Evolutionary conservation across 768 basidiomycete species (phyloP), one percentile per base, ranked within the genome.

Genomic region (Clitopilus passeckerianus): DNA sequence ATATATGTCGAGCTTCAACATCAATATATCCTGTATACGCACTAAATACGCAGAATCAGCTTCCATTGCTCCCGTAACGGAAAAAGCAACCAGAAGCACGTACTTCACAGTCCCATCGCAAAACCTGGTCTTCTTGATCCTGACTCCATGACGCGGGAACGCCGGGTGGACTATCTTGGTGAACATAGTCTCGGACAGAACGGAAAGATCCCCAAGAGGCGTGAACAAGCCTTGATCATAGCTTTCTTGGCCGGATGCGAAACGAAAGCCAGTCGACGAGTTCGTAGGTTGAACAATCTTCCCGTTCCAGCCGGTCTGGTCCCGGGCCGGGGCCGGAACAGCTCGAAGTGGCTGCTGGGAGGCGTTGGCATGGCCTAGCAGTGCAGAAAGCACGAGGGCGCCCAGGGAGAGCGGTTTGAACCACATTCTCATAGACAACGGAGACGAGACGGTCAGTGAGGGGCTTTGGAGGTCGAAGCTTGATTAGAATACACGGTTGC

Each of bases 21-120:
- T 88, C 86, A 57, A 88, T 85, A 63, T 88, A 88, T 10, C 87
- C 87, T 0, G 86, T 86, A 66, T 84, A 88, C 9, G 53, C 22
- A 22, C 53, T 0, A 79, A n/a, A 84, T 86, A 33, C 27, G 35
- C 24, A 23, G 0, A 37, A n/a, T 5, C 6, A 43, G 37, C 9
- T 50, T 22, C 10, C 6, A 14, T 5, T 30, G n/a, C 4, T 7
- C 27, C 27, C 27, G 27, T 7, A 30, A 30, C 27, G 7, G 7
- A 7, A 7, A 30, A 7, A 30, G 27, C 27, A 30, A 30, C 27
- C 27, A 7, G 10, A 41, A 41, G 37, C 10, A 5, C 74, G 54
- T 59, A 80, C 81, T 79, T 78, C 15, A 86, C 84, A 12, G 80
- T 82, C 6, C 75, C 74, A 63, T 87, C 85, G 59, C 85, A 86